phyloP scores from a whole-genome alignment of 2,329 filamentous ascomycete species.

The Cercospora sp. region DNA sequence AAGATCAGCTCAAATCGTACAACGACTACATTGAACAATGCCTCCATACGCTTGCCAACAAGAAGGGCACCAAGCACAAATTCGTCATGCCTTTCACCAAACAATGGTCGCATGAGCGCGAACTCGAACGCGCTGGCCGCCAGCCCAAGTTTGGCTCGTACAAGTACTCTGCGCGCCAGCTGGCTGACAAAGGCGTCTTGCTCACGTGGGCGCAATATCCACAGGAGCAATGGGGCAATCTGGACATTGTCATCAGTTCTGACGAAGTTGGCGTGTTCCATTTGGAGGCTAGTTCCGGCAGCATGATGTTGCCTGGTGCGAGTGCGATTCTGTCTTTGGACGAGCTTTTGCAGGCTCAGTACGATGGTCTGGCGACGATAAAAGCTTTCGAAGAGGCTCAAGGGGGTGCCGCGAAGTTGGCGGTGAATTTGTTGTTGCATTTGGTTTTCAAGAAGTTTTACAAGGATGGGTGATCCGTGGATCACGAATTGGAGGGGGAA shows the following conservation, averaged over 20 bases:
- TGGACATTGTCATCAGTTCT: slow-evolving; percentile 83
- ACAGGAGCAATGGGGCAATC: slow-evolving; percentile 82
- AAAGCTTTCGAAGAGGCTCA: slow-evolving; percentile 73
- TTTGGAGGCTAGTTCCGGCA: slow-evolving; percentile 84
- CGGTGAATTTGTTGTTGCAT: slow-evolving; percentile 95
- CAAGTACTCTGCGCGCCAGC: slow-evolving; percentile 89
- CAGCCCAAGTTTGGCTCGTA: slow-evolving; percentile 97
- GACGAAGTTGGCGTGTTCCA: slow-evolving; percentile 94
- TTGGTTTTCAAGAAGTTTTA: slow-evolving; percentile 99
- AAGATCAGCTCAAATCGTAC: slow-evolving; percentile 94
- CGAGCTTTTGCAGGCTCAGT: slow-evolving; percentile 92
- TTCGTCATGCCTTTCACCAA: slow-evolving; percentile 97
- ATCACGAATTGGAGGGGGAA: background rate
- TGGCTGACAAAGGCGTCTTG: slow-evolving; percentile 90
- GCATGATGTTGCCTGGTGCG: slow-evolving; percentile 93
- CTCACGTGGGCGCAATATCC: slow-evolving; percentile 85
- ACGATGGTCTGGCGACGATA: slow-evolving; percentile 95
- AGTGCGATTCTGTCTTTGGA: slow-evolving; percentile 87
- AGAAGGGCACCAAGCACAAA: slow-evolving; percentile 77
- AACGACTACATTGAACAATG: slow-evolving; percentile 99
- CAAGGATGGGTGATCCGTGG: slow-evolving; percentile 40
- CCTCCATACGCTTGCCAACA: slow-evolving; percentile 94
- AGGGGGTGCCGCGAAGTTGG: slow-evolving; percentile 66
- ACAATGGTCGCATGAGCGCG: slow-evolving; percentile 97
- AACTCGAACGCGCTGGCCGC: slow-evolving; percentile 86